Evolutionary conservation across 768 basidiomycete genomes (phyloP).

Genomic region (Mrakia blollopis): DNA sequence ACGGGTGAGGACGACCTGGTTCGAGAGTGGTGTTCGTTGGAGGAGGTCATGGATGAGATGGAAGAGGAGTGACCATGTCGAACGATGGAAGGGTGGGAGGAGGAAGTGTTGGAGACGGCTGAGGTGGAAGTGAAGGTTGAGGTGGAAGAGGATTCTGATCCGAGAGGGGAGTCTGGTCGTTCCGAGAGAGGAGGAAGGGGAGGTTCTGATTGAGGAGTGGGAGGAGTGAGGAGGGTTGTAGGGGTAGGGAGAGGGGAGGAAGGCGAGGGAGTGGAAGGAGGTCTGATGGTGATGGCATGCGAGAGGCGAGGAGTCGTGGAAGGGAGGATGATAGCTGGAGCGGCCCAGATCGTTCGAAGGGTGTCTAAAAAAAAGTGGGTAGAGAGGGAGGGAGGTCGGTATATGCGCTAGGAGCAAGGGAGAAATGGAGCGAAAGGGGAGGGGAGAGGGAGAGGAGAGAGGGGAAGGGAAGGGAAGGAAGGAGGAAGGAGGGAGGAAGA

Average conservation of each 20-base stretch:
- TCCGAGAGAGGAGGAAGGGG: conserved; percentile 17
- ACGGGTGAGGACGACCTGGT: conserved; percentile 18
- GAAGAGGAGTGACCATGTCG: conserved; percentile 4
- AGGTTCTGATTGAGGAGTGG: conserved; percentile 22
- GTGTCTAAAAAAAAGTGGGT: background rate
- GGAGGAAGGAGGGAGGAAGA: background rate
- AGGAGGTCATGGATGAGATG: conserved; percentile 1
- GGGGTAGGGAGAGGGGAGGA: background rate
- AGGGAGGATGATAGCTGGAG: background rate
- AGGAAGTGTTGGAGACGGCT: conserved; percentile 11
- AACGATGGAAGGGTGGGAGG: conserved; percentile 17
- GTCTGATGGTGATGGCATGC: conserved; percentile 29
- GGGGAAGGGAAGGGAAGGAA: background rate
- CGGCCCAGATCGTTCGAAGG: conserved; percentile 23
- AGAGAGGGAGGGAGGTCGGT: background rate
- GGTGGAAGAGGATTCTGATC: conserved; percentile 17
- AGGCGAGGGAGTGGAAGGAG: background rate
- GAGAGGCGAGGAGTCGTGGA: conserved; percentile 22
- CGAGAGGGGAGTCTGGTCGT: conserved; percentile 22
- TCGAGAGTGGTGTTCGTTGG: background rate
- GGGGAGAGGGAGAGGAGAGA: background rate
- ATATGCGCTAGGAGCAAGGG: background rate
- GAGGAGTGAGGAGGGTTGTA: conserved; percentile 12
- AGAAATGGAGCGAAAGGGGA: background rate
- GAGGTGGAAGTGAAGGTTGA: conserved; percentile 13